Evolutionary conservation across 2,329 filamentous ascomycete genomes (phyloP).

Genomic region (Epichloe bromicola): DNA sequence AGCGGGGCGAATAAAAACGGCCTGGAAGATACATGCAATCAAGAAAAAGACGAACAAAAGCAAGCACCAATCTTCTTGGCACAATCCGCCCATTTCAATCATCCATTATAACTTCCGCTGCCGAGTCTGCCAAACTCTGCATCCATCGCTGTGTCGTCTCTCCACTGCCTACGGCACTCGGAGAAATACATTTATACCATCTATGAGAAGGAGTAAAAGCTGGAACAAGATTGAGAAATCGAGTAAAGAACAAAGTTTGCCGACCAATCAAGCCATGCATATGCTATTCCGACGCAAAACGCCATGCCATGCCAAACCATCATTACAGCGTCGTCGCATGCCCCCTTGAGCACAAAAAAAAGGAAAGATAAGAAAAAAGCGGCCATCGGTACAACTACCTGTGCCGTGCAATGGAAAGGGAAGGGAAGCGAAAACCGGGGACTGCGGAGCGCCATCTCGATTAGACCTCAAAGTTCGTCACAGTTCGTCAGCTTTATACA

Average conservation of each 20-base stretch:
- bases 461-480: too few species aligned
- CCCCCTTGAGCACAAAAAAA: neutral
- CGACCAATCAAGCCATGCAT: neutral
- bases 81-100: neutral
- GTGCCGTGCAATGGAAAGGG: too few species aligned
- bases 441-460: too few species aligned
- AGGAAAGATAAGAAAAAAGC: neutral
- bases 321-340: neutral
- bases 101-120: constrained; percentile 1
- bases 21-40: too few species aligned
- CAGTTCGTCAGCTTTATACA: too few species aligned
- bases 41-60: neutral
- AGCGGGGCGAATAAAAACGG: too few species aligned
- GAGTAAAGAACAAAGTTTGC: neutral
- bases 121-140: neutral
- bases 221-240: neutral
- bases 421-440: too few species aligned
- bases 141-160: constrained; percentile 3
- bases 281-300: constrained; percentile 2
- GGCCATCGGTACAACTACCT: too few species aligned
- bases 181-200: constrained; percentile 6
- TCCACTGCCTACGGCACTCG: constrained; percentile 1
- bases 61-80: neutral
- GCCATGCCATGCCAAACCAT: neutral
- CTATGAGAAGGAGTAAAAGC: neutral